phyloP scores from a whole-genome alignment of 164 flowering plant genomes.

The Tinospora cordifolia region DNA sequence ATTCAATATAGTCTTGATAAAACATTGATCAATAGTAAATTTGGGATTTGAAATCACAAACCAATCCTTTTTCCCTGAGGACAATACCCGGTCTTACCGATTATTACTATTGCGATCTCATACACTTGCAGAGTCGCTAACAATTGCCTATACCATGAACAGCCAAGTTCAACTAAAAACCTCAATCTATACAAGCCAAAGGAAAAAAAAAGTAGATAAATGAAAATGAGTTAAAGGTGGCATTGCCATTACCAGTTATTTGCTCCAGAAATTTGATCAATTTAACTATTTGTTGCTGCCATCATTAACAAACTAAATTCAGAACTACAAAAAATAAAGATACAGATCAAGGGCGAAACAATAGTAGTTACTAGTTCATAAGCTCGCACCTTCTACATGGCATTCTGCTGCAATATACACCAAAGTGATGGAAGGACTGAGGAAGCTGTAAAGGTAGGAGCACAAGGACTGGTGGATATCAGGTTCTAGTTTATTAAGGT shows the following conservation, averaged over 20 bases:
- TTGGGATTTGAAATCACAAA: no score
- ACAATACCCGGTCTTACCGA: no score
- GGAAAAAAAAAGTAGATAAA: no score
- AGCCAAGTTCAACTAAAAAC: background rate
- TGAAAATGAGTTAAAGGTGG: background rate
- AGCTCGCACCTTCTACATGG: conserved; percentile 43
- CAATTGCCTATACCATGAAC: conserved; percentile 27
- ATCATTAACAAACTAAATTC: conserved; percentile 8
- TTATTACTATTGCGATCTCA: no score
- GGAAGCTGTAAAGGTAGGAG: conserved; percentile 29
- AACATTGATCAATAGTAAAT: no score
- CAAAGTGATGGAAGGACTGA: conserved; percentile 67
- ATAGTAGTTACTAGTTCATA: background rate
- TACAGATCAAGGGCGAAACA: conserved; percentile 2
- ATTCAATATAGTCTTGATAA: no score
- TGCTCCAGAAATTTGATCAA: conserved; percentile 41
- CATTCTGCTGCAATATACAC: conserved; percentile 44
- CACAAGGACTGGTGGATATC: conserved; percentile 23
- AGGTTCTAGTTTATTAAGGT: background rate
- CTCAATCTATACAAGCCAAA: background rate
- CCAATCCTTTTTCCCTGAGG: no score
- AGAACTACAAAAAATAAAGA: background rate
- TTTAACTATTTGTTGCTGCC: conserved; percentile 52
- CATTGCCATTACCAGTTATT: conserved; percentile 31
- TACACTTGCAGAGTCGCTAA: no score